Evolutionary conservation across 139 green algal species (phyloP).

Genomic region (Ettlia oleoabundans): DNA sequence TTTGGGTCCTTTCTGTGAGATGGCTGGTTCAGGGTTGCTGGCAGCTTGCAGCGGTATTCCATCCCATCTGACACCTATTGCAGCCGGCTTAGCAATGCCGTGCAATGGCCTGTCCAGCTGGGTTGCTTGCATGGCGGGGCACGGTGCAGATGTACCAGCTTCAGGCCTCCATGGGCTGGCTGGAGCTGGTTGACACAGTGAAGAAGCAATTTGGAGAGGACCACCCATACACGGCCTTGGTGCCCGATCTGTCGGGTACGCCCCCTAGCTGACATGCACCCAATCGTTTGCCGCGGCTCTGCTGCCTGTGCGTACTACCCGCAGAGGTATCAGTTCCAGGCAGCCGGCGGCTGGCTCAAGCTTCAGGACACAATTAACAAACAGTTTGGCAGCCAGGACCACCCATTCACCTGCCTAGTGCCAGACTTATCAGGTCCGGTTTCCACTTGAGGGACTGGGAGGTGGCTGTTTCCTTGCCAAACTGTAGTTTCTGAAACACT

Average conservation of each 20-base stretch:
- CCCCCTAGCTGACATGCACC: not conserved
- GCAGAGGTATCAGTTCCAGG: conserved; percentile 50
- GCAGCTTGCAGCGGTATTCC: too few species aligned
- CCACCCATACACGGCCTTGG: conserved; percentile 63
- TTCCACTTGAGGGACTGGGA: too few species aligned
- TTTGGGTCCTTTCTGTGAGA: too few species aligned
- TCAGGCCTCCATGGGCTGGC: conserved; percentile 52
- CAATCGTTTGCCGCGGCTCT: not conserved
- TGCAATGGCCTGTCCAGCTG: not conserved
- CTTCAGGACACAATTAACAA: conserved; percentile 47
- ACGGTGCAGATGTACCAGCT: conserved; percentile 53
- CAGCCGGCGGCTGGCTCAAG: conserved; percentile 40
- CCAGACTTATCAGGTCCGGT: conserved; percentile 54
- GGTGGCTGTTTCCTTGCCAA: too few species aligned
- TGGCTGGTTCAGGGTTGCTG: too few species aligned
- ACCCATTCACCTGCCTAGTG: conserved; percentile 69
- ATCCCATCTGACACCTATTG: too few species aligned
- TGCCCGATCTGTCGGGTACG: conserved; percentile 62
- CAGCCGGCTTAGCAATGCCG: too few species aligned
- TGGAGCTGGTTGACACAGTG: conserved; percentile 55
- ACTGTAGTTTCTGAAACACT: too few species aligned
- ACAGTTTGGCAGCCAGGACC: conserved; percentile 41
- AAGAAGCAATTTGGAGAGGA: conserved; percentile 42
- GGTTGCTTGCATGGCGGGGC: not conserved
- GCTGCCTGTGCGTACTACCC: not conserved